A percentile compares a stretch with the other conserved stretches of the same genome.
Conservation (phyloP, 169 alveolate species). For the Eimeria maxima region DNA sequence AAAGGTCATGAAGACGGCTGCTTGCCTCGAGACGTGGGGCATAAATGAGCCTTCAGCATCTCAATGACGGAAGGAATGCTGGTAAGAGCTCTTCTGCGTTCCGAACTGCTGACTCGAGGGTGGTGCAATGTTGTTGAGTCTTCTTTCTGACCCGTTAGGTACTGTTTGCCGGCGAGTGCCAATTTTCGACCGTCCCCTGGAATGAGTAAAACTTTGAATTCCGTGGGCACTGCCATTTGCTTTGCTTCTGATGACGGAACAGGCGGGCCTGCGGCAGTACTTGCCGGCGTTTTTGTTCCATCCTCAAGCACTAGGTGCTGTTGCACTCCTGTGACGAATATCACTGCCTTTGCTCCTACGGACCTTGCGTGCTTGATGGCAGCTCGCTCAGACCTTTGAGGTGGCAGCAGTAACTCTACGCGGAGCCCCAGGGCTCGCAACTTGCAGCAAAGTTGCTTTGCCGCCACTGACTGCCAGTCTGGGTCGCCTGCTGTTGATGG, state of each 20-base stretch:
- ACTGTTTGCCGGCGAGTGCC: neutral
- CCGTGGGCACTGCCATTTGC: neutral
- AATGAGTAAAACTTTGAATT: neutral
- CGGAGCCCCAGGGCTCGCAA: conserved; percentile 55
- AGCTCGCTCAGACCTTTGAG: conserved; percentile 26
- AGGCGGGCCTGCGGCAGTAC: neutral
- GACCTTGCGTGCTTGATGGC: conserved; percentile 52
- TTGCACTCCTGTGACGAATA: neutral
- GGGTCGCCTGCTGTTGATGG: neutral
- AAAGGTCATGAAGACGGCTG: neutral
- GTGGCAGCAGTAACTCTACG: conserved; percentile 74
- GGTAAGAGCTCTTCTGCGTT: neutral
- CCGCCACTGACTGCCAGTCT: neutral
- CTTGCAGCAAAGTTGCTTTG: conserved; percentile 68
- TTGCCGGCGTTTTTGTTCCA: neutral
- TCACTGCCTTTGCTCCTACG: conserved; percentile 38
- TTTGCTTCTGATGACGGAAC: neutral
- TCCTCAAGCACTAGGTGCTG: neutral
- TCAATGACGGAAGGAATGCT: conserved; percentile 12
- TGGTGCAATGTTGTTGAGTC: neutral
- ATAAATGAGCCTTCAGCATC: neutral
- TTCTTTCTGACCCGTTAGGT: neutral
- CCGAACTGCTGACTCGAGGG: neutral
- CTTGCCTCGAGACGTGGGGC: neutral
- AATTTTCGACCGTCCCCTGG: neutral